phyloP scores from a whole-genome alignment of 1,284 basidiomycete species.

The Moesziomyces antarcticus region DNA sequence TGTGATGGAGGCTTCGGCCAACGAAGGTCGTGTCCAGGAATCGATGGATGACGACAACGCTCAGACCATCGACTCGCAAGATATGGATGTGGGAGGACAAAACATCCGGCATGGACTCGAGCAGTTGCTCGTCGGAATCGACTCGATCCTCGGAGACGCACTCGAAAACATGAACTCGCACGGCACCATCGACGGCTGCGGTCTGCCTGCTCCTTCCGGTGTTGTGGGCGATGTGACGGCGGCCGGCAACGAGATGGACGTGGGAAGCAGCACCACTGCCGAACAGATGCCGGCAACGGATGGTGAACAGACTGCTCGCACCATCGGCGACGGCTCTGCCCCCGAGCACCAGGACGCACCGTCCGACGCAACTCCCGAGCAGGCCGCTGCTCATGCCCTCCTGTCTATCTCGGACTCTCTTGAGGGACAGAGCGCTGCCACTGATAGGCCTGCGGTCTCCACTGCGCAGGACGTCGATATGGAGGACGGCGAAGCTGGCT shows the following conservation, averaged over 20 bases:
- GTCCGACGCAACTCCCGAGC: too few species aligned
- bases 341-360: too few species aligned
- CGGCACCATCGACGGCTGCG: neutral
- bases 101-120: neutral
- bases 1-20: too few species aligned
- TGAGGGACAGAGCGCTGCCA: neutral
- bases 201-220: neutral
- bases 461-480: neutral
- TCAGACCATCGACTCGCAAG: neutral
- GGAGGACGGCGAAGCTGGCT: neutral
- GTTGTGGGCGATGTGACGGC: neutral
- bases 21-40: too few species aligned
- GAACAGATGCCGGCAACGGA: too few species aligned
- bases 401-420: too few species aligned
- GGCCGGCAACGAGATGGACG: neutral
- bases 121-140: neutral
- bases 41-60: too few species aligned
- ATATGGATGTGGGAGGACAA: neutral
- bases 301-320: too few species aligned
- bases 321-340: too few species aligned
- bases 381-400: too few species aligned
- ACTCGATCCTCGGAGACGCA: neutral
- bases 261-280: too few species aligned
- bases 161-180: neutral
- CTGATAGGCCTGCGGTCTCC: neutral